Evolutionary conservation across 768 basidiomycete species (phyloP), one percentile per base, ranked within the genome.

Genomic region (Lactifluus subvellereus): DNA sequence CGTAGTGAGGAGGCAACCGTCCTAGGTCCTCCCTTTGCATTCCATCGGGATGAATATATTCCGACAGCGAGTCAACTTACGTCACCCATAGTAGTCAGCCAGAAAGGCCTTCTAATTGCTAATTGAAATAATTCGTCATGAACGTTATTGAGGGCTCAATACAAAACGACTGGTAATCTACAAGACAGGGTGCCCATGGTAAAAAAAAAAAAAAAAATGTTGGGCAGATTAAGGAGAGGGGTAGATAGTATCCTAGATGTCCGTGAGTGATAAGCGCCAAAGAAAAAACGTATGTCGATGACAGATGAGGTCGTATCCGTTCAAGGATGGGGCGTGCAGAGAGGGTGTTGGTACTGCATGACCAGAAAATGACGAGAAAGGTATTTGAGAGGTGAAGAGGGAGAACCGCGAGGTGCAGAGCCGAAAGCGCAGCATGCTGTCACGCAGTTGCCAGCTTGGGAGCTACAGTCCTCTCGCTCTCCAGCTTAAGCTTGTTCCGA

Each of bases 401-500:
- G 47, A 51, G 49, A 59, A 20, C 40, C 59, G 13, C 49, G 43
- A 57, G 32, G 50, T 54, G 57, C 20, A 61, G 47, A 35, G 61
- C 56, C 51, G 50, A 57, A 16, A 56, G 65, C 58, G 65, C 60
- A 56, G 66, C 55, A 56, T 37, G 61, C 20, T 53, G 58, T 79
- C 70, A 91, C 72, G 88, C 88, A 52, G 84, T 86, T 61, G 87
- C 87, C 82, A 94, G 86, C 86, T 93, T 94, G 72, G 88, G 78
- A 38, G 87, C 86, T 40, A 90, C 87, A 20, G 92, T 94, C 75
- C 88, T 85, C 76, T 94, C 92, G 69, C 86, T 85, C 80, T 93
- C 91, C 61, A 94, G 77, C 77, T 90, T 90, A 57, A 77, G 80
- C 84, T 94, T 93, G 80, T 94, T 94, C 71, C 83, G 81, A 67